Evolutionary conservation across 345 rosid genomes (phyloP), one percentile per base, ranked within the genome.

Genomic region (Gossypium longicalyx): DNA sequence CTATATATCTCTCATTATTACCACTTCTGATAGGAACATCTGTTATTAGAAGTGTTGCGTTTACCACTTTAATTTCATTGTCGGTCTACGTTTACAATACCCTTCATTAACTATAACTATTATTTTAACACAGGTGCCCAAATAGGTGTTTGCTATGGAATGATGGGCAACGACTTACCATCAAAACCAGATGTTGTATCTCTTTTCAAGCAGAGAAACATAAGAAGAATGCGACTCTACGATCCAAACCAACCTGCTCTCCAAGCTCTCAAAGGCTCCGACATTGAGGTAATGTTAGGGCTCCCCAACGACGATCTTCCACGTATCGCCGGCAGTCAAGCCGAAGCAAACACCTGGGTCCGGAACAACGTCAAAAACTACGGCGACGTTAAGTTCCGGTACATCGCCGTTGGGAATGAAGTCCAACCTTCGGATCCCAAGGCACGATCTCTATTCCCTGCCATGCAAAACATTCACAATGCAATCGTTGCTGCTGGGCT

Each of bases 381-480:
- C 41, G 41, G 51, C 10, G 48, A 83, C 58, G 90, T 89, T 71
- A 80, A 56, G 10, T 85, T 89, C 80, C 74, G 80, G 13, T 89
- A 89, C 76, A 74, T 91, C 22, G 80, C 87, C 1, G 93, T 87
- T 4, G 97, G 93, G 19, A 91, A 91, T 15, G 97, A 91, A 71
- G 80, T 85, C 11, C 43, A 80, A 41, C 82, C 82, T 3, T 61
- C 43, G 1, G 71, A 80, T 62, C 2, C 58, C 1, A 59, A 0
- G 9, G 80, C 90, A 4, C 80, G 60, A 4, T 86, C 41, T 16
- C 62, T 82, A 22, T 78, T 79, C 51, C 85, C 77, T 0, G 85
- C 83, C 51, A 77, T 84, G 78, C 49, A 54, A 49, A 84, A 82
- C 29, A 74, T 82, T n/a, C 82, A 51, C 16, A 72, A 52, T 10